Conservation (phyloP, 176 grass and related monocot genomes). For the Bromus sterilis region DNA sequence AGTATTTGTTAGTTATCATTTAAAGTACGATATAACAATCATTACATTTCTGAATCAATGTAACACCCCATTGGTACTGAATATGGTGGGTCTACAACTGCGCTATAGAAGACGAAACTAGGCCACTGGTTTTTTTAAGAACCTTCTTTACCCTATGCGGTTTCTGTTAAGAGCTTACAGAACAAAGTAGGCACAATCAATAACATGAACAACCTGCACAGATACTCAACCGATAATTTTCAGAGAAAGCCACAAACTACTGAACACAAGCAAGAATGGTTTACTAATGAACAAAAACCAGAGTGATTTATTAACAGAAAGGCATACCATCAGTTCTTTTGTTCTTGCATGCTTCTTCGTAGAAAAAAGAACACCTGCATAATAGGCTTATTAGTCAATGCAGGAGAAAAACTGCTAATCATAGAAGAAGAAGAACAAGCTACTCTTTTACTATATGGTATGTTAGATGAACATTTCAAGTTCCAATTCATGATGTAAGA, state of each 20-base stretch:
- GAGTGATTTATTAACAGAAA: constrained; percentile 3
- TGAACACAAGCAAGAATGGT: constrained; percentile 11
- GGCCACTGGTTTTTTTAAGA: not conserved
- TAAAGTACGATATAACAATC: not conserved
- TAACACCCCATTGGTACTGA: not conserved
- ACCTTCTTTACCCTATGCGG: not conserved
- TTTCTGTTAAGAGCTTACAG: not conserved
- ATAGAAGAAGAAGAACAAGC: not conserved
- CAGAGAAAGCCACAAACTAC: constrained; percentile 7
- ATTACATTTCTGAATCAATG: not conserved
- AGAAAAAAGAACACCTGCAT: constrained; percentile 78
- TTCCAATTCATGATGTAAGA: constrained; percentile 5
- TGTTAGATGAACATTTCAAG: not conserved
- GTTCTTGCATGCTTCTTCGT: constrained; percentile 99
- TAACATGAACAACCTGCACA: not conserved
- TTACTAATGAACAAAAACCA: constrained; percentile 15
- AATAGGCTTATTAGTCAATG: constrained; percentile 15
- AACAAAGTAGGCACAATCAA: constrained; percentile 10
- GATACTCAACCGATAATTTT: not conserved
- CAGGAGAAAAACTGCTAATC: not conserved
- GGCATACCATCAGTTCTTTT: constrained; percentile 81
- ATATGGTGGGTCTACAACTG: not conserved
- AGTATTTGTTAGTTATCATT: too few relatives aligned
- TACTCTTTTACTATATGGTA: not conserved
- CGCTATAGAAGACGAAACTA: not conserved